Base-by-base conservation (phyloP, 1,284 basidiomycete genomes). In the Microbotryum intermedium region DNA sequence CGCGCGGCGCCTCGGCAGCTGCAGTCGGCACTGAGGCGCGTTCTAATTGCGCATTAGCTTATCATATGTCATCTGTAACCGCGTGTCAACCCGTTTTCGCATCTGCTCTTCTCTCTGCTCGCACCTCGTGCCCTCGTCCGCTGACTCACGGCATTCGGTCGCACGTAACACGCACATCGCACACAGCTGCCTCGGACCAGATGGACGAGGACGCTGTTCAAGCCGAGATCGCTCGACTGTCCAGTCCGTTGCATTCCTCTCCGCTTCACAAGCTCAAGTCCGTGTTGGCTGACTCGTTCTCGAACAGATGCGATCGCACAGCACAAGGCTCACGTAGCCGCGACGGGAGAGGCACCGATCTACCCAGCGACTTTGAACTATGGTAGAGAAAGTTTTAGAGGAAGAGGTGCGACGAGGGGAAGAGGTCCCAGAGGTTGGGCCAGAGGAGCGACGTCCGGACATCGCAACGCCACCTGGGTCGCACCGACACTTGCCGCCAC, bases 391-490 rank as follows among this genome's bases (percentile, higher is more conserved):
- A 39, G 6, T 16, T 39, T 11, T 5, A 39, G 34, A 16, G 21
- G 45, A n/a, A 29, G 53, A 50, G 50, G 49, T n/a, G 34, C 34
- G 11, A 3, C 34, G 34, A 39, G 34, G 16, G 34, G 34, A 0
- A 39, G 34, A 25, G 47, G 30, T 21, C 4, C 20, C 9, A 34
- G 23, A 39, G 34, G 21, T 25, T 11, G 43, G 21, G 9, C 4
- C 10, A 28, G 45, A 18, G 6, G 43, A 2, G 18, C 4, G 1
- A 29, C 49, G 0, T 4, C 6, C 16, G 26, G 20, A 20, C 60
- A 66, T 30, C 55, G 61, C 21, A 67, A 67, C 55, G 28, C 60
- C 21, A 61, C 66, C 16, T 65, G 66, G 66, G 55, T 61, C 23
- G 66, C 66, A 0, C 61, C 66, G 4, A 54, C 59, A n/a, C 30